These are phyloP conservation scores for Rugonectria rugulosa DNA, from an alignment of 2,329 filamentous ascomycete genomes.

Conservation along the genomic window DNA sequence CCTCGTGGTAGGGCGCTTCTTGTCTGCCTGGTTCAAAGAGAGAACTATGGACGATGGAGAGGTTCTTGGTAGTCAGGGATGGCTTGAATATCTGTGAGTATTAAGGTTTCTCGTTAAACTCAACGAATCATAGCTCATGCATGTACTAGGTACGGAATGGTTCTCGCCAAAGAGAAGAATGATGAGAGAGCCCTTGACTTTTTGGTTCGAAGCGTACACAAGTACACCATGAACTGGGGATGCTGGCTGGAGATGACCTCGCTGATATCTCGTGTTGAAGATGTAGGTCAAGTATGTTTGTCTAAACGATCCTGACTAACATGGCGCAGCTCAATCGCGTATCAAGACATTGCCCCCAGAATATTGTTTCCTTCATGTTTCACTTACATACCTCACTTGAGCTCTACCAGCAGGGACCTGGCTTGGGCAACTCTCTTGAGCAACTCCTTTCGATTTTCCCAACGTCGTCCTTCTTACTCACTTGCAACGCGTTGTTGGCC, in stretches of 20 bases:
- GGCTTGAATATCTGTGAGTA: slow-evolving; percentile 81
- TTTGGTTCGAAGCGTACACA: slow-evolving; percentile 86
- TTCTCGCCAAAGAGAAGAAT: slow-evolving; percentile 89
- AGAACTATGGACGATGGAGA: slow-evolving; percentile 66
- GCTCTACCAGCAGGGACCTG: slow-evolving; percentile 83
- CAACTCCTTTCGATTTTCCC: slow-evolving; percentile 88
- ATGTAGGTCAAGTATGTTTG: slow-evolving; percentile 62
- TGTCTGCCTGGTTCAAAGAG: slow-evolving; percentile 83
- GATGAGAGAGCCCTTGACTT: slow-evolving; percentile 84
- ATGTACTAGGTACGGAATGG: slow-evolving; percentile 75
- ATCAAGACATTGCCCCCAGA: slow-evolving; percentile 78
- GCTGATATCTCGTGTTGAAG: slow-evolving; percentile 80
- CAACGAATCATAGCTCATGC: slow-evolving; percentile 1
- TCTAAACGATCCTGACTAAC: slow-evolving; percentile 30
- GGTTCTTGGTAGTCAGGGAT: slow-evolving; percentile 77
- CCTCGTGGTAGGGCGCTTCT: slow-evolving; percentile 73
- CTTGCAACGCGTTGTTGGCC: slow-evolving; percentile 84
- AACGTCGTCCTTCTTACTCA: slow-evolving; percentile 85
- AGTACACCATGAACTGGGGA: slow-evolving; percentile 96
- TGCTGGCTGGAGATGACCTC: slow-evolving; percentile 93
- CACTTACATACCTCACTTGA: slow-evolving; percentile 90
- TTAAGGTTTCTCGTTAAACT: background rate
- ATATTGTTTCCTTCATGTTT: slow-evolving; percentile 94
- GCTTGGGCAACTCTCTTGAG: slow-evolving; percentile 76
- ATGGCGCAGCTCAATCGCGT: slow-evolving; percentile 71